These are phyloP conservation scores for Colletotrichum liriopes DNA, from an alignment of 2,329 filamentous ascomycete species.

Conservation along the genomic window DNA sequence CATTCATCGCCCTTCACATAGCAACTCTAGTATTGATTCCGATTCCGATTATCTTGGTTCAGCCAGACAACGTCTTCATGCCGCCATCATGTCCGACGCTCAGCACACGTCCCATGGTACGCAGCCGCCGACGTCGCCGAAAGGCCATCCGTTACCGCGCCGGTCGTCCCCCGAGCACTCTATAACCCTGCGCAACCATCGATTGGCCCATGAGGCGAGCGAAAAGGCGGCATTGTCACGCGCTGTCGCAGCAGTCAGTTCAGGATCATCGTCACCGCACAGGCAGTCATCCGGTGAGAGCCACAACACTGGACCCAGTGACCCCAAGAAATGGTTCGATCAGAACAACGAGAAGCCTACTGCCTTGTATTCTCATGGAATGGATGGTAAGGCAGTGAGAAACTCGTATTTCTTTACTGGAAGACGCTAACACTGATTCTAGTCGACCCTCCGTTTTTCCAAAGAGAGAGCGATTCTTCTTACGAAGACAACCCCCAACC, in stretches of 20 bases:
- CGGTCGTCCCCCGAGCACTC: slow-evolving; percentile 63
- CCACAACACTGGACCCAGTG: slow-evolving; percentile 63
- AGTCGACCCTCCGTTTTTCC: slow-evolving; percentile 71
- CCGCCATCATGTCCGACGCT: slow-evolving; percentile 51
- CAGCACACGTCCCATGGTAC: slow-evolving; percentile 46
- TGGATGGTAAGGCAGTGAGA: slow-evolving; percentile 61
- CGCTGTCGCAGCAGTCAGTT: slow-evolving; percentile 37
- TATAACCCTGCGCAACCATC: slow-evolving; percentile 64
- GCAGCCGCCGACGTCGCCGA: slow-evolving; percentile 46
- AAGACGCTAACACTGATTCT: not conserved
- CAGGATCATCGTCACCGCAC: slow-evolving; percentile 46
- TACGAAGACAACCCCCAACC: slow-evolving; percentile 58
- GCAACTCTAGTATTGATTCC: not conserved
- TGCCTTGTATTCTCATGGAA: slow-evolving; percentile 59
- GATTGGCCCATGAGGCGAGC: slow-evolving; percentile 59
- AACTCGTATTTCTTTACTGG: not conserved
- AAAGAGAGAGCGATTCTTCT: slow-evolving; percentile 67
- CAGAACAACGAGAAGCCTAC: slow-evolving; percentile 66
- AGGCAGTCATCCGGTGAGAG: slow-evolving; percentile 66
- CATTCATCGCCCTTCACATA: not conserved
- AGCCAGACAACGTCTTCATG: slow-evolving; percentile 40
- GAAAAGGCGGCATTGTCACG: slow-evolving; percentile 44
- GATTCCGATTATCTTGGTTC: not conserved
- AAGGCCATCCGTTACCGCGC: slow-evolving; percentile 61
- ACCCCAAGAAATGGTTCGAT: slow-evolving; percentile 70